Percentiles rank a stretch among this genome's conserved stretches.
These are phyloP conservation scores for Coemansia sp. DNA, from an alignment of 192 early-diverging fungal genomes.

Conservation along the genomic window DNA sequence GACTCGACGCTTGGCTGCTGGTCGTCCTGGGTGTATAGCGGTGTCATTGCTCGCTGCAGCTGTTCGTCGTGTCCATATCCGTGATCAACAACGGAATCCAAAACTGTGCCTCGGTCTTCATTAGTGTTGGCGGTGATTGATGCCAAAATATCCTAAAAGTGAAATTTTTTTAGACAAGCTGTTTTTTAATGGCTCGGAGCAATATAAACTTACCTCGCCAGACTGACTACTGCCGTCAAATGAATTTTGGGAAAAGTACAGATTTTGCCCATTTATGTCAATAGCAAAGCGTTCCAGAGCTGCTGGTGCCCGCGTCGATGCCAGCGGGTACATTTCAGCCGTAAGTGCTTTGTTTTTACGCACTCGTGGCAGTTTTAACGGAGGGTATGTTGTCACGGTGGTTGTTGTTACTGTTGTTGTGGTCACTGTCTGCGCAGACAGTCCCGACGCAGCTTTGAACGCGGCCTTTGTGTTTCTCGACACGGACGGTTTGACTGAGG, in stretches of 20 bases:
- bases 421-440: conserved; percentile 59
- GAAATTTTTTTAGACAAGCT: neutral
- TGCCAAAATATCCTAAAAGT: conserved; percentile 25
- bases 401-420: conserved; percentile 77
- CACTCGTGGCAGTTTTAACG: conserved; percentile 63
- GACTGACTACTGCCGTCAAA: conserved; percentile 20
- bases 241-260: conserved; percentile 61
- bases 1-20: conserved; percentile 4
- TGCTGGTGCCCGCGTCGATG: conserved; percentile 70
- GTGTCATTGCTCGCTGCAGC: conserved; percentile 45
- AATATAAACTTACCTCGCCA: conserved; percentile 6
- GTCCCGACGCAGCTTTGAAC: conserved; percentile 13
- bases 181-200: too few relatives aligned
- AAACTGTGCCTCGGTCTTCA: neutral
- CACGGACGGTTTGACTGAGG: too few relatives aligned
- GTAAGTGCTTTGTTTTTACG: conserved; percentile 55
- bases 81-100: neutral
- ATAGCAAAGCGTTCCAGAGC: conserved; percentile 77
- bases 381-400: conserved; percentile 78
- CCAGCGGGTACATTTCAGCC: conserved; percentile 68
- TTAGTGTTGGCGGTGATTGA: conserved; percentile 16
- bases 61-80: conserved; percentile 2
- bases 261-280: conserved; percentile 71
- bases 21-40: conserved; percentile 50
- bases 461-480: neutral